Conservation (phyloP, 75 land plant species). For the Cryptomeria japonica region DNA sequence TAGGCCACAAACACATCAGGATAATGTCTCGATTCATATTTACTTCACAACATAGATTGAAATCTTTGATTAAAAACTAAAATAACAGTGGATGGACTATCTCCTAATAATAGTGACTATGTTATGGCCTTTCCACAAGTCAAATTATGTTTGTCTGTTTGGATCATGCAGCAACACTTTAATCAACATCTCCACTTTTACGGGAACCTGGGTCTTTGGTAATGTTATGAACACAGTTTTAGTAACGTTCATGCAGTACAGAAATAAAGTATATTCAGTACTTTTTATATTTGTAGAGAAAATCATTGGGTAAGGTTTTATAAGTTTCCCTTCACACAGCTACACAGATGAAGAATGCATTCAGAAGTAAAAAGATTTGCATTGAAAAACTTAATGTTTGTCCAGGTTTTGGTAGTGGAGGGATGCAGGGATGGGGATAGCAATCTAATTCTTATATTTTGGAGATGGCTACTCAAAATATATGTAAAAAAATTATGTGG, state of each 20-base stretch:
- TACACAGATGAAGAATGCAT: too few relatives aligned
- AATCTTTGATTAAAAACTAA: not conserved
- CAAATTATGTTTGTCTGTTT: not conserved
- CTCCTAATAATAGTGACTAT: not conserved
- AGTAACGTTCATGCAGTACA: not conserved
- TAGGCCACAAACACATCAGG: not conserved
- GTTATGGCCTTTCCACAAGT: not conserved
- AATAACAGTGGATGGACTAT: not conserved
- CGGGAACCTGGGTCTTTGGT: not conserved
- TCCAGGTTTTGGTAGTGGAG: too few relatives aligned
- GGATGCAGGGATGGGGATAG: too few relatives aligned
- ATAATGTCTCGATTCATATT: not conserved
- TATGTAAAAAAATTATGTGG: too few relatives aligned
- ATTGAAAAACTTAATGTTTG: too few relatives aligned
- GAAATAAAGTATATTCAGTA: not conserved
- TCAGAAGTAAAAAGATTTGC: too few relatives aligned
- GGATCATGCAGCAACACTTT: not conserved
- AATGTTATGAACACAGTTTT: not conserved
- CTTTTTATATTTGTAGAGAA: not conserved
- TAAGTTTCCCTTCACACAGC: too few relatives aligned
- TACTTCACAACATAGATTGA: not conserved
- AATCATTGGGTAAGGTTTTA: too few relatives aligned
- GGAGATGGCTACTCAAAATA: too few relatives aligned
- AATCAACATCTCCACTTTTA: not conserved
- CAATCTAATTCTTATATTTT: too few relatives aligned